Conservation (phyloP, 306 rosid genomes). For the Potentilla sterilis region DNA sequence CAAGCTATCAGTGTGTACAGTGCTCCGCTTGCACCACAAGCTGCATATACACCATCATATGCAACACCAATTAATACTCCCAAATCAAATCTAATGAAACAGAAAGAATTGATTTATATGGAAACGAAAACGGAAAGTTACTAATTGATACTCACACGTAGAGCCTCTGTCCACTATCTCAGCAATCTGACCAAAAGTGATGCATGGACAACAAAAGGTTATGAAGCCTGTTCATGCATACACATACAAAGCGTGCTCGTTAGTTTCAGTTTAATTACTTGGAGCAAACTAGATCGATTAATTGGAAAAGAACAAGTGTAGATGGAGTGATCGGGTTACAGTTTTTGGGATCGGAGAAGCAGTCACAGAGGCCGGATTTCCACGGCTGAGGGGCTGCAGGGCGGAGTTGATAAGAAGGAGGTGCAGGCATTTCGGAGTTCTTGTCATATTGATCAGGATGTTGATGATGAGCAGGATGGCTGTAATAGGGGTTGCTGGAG, state of each 20-base stretch:
- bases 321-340: constrained; percentile 25
- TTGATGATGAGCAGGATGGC: constrained; percentile 7
- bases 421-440: neutral
- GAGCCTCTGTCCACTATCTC: constrained; percentile 78
- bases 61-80: neutral
- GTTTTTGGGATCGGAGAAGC: constrained; percentile 42
- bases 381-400: constrained; percentile 30
- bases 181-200: constrained; percentile 66
- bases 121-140: neutral
- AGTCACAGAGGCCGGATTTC: constrained; percentile 65
- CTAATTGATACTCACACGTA: constrained; percentile 37
- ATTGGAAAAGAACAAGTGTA: neutral
- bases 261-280: neutral
- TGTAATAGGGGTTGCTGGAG: constrained; percentile 12
- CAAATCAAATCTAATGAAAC: neutral
- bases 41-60: constrained; percentile 32
- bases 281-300: neutral
- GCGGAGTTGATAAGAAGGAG: constrained; percentile 4
- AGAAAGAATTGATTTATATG: too few relatives aligned
- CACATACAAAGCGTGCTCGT: neutral
- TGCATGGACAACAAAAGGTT: constrained; percentile 68
- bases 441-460: neutral
- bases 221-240: constrained; percentile 47
- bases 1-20: constrained; percentile 42
- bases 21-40: constrained; percentile 59